Conservation (phyloP, 2,329 filamentous ascomycete species). For the Trichophyton benhamiae region DNA sequence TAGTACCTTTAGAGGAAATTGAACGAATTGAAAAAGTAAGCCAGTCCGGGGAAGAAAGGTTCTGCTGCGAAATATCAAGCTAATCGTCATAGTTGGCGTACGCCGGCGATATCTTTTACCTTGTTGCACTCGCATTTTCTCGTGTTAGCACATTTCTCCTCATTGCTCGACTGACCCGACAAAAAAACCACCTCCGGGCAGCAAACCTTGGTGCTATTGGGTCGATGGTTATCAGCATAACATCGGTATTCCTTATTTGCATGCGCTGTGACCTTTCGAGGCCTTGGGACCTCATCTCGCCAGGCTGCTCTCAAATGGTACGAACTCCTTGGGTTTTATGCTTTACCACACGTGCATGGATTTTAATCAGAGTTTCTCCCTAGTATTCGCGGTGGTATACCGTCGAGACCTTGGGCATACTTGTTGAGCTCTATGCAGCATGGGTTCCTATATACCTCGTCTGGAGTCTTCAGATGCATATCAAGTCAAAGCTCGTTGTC, state of each 20-base stretch:
- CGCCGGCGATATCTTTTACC: constrained; percentile 13
- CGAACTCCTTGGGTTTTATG: not conserved
- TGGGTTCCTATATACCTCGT: constrained; percentile 13
- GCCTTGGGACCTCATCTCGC: constrained; percentile 10
- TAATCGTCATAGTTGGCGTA: constrained; percentile 8
- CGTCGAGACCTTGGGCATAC: constrained; percentile 12
- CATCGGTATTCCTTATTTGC: constrained; percentile 10
- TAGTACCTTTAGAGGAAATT: constrained; percentile 4
- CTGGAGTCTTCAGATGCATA: constrained; percentile 11
- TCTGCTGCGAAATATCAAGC: not conserved
- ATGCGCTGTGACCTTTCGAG: constrained; percentile 10
- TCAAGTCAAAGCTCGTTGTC: constrained; percentile 12
- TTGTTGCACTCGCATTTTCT: constrained; percentile 12
- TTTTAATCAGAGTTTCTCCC: not conserved
- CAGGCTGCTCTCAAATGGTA: constrained; percentile 11
- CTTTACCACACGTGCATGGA: not conserved
- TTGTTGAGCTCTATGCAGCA: constrained; percentile 10
- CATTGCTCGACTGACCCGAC: constrained; percentile 11
- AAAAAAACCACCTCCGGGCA: constrained; percentile 9
- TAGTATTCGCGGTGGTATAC: constrained; percentile 13
- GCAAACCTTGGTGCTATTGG: constrained; percentile 8
- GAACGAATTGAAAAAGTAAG: constrained; percentile 10
- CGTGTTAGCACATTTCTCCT: constrained; percentile 11
- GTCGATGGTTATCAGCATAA: constrained; percentile 6
- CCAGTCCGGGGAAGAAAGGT: not conserved